Conservation (phyloP, 495 filamentous ascomycete genomes). For the Penicillium subrubescens region DNA sequence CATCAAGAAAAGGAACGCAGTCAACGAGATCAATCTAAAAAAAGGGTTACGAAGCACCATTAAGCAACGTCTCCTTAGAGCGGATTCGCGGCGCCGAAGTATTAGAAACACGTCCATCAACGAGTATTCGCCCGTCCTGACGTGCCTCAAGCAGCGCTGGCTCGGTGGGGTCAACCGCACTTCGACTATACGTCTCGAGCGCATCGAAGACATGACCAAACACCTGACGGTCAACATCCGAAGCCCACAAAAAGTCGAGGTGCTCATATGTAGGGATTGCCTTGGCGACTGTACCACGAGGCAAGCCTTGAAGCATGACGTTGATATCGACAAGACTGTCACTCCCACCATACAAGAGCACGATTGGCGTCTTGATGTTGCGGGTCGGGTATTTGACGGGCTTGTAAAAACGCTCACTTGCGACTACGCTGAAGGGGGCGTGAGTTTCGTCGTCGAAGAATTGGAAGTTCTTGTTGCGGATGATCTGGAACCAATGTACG, state of each 20-base stretch:
- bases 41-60: background rate
- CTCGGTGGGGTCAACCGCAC: background rate
- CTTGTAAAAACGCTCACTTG: constrained; percentile 72
- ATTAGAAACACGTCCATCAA: constrained; percentile 18
- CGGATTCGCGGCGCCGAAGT: constrained; percentile 11
- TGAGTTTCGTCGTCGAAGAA: constrained; percentile 97
- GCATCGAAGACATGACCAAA: constrained; percentile 90
- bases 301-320: constrained; percentile 87
- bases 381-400: constrained; percentile 94
- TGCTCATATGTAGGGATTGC: constrained; percentile 92
- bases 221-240: constrained; percentile 79
- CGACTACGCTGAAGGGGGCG: constrained; percentile 58
- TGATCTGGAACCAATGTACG: constrained; percentile 99
- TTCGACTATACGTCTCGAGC: constrained; percentile 60
- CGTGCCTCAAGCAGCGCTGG: background rate
- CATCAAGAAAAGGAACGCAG: background rate
- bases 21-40: background rate
- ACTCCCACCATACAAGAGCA: constrained; percentile 87
- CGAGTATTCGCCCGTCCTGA: constrained; percentile 3
- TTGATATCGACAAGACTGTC: constrained; percentile 95
- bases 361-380: constrained; percentile 95
- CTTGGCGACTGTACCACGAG: constrained; percentile 77
- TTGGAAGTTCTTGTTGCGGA: constrained; percentile 90
- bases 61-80: background rate
- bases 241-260: constrained; percentile 95